Conservation (phyloP, 2,329 filamentous ascomycete species). For the Orbilia javanica region DNA sequence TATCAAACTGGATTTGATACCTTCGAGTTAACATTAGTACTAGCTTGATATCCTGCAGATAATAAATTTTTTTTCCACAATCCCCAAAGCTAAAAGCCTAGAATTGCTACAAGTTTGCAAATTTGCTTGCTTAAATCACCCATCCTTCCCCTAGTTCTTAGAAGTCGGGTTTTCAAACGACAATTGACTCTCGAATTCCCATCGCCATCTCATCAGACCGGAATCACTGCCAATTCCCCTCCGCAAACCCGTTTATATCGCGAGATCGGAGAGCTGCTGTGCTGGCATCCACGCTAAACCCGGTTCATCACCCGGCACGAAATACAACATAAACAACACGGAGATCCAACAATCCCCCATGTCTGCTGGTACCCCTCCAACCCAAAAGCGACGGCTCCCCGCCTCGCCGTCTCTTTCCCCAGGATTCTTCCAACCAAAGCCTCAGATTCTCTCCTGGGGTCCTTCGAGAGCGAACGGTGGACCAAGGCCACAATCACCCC, state of each 20-base stretch:
- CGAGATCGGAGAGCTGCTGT: conserved; percentile 32
- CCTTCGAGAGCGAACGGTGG: conserved; percentile 32
- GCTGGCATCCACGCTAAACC: conserved; percentile 31
- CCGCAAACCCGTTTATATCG: conserved; percentile 53
- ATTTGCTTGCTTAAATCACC: too few species aligned
- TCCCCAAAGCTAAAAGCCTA: conserved; percentile 10
- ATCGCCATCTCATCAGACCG: conserved; percentile 26
- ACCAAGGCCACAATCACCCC: conserved; percentile 48
- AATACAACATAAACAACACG: conserved; percentile 46
- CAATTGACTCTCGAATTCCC: conserved; percentile 16
- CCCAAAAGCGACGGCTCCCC: conserved; percentile 45
- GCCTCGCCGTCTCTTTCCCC: conserved; percentile 47
- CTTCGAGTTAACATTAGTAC: conserved; percentile 7
- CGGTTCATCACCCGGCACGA: conserved; percentile 40
- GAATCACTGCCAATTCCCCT: neutral
- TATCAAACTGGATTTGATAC: conserved; percentile 53
- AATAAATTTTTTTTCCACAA: conserved; percentile 20
- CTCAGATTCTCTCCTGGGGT: conserved; percentile 28
- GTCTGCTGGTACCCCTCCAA: conserved; percentile 46
- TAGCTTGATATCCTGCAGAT: conserved; percentile 42
- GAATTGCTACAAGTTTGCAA: neutral
- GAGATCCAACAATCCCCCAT: conserved; percentile 35
- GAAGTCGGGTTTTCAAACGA: conserved; percentile 2
- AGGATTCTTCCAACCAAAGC: conserved; percentile 48
- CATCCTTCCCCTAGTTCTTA: neutral